phyloP scores from a whole-genome alignment of 768 basidiomycete species.

The Polyporus arcularius region DNA sequence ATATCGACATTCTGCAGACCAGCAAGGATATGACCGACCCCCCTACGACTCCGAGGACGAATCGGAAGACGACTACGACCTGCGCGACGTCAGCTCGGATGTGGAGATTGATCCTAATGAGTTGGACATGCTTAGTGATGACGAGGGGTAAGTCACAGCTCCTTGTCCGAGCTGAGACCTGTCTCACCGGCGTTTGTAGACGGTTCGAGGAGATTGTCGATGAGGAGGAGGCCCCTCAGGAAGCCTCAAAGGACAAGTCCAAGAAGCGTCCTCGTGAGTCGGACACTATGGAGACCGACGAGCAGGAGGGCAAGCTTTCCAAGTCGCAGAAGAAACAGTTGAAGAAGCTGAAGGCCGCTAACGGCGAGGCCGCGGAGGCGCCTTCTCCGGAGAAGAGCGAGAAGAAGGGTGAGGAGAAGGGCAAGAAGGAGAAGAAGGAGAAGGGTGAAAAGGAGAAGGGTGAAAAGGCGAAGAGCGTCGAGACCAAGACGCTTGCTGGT shows the following conservation, averaged over 20 bases:
- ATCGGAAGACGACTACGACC: conserved; percentile 59
- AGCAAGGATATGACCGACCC: conserved; percentile 48
- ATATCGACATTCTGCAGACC: conserved; percentile 42
- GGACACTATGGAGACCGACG: conserved; percentile 46
- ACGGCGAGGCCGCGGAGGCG: conserved; percentile 41
- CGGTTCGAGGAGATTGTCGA: conserved; percentile 75
- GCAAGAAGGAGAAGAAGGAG: conserved; percentile 36
- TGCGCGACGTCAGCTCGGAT: conserved; percentile 81
- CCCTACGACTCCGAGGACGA: conserved; percentile 51
- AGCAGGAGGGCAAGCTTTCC: conserved; percentile 39
- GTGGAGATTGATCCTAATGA: conserved; percentile 74
- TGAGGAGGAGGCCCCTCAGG: conserved; percentile 28
- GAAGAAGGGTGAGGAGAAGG: conserved; percentile 29
- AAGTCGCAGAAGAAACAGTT: conserved; percentile 67
- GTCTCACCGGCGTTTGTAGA: conserved; percentile 33
- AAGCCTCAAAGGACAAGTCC: conserved; percentile 10
- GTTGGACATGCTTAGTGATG: conserved; percentile 49
- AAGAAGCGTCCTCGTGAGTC: conserved; percentile 75
- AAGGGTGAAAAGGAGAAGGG: conserved; percentile 37
- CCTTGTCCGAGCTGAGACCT: neutral
- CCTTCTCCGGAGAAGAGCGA: conserved; percentile 38
- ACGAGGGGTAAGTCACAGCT: conserved; percentile 27
- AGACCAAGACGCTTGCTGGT: conserved; percentile 25
- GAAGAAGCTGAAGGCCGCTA: conserved; percentile 73
- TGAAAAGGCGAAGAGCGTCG: conserved; percentile 27